phyloP scores from a whole-genome alignment of 2,329 filamentous ascomycete species.

The Didymella lethalis region DNA sequence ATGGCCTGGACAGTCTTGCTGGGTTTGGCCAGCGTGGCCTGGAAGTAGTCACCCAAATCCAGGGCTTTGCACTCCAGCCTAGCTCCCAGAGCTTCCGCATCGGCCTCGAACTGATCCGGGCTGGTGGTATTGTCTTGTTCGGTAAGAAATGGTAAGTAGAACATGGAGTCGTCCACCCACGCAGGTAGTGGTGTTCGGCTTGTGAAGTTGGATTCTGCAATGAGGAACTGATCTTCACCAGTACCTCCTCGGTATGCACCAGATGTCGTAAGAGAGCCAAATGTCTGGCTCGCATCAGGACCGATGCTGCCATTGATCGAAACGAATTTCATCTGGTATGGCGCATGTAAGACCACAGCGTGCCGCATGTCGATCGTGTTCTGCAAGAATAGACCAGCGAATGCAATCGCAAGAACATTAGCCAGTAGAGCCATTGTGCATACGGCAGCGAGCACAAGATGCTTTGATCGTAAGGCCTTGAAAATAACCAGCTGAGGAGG shows the following conservation, averaged over 20 bases:
- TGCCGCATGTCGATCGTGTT: slow-evolving; percentile 15
- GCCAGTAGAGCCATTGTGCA: slow-evolving; percentile 60
- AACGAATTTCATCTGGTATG: slow-evolving; percentile 32
- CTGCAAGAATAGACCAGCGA: slow-evolving; percentile 62
- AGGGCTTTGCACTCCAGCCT: slow-evolving; percentile 42
- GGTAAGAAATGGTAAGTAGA: slow-evolving; percentile 58
- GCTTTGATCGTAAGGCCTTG: slow-evolving; percentile 55
- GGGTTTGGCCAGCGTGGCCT: no score
- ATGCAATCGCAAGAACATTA: slow-evolving; percentile 62
- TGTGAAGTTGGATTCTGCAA: slow-evolving; percentile 57
- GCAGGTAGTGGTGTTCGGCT: slow-evolving; percentile 55
- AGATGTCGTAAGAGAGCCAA: slow-evolving; percentile 8
- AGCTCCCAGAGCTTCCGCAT: slow-evolving; percentile 48
- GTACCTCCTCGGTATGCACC: slow-evolving; percentile 40
- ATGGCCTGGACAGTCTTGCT: no score
- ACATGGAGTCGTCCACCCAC: slow-evolving; percentile 58
- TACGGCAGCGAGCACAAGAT: slow-evolving; percentile 58
- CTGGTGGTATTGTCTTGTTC: slow-evolving; percentile 1
- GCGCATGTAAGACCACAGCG: slow-evolving; percentile 12
- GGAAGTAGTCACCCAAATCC: no score
- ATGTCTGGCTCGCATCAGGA: neutral
- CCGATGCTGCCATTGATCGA: slow-evolving; percentile 39
- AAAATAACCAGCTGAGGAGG: slow-evolving; percentile 63
- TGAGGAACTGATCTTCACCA: slow-evolving; percentile 52
- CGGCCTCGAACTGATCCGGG: slow-evolving; percentile 26